Base-by-base conservation (phyloP, 2,329 filamentous ascomycete genomes). In the Neonectria neomacrospora region DNA sequence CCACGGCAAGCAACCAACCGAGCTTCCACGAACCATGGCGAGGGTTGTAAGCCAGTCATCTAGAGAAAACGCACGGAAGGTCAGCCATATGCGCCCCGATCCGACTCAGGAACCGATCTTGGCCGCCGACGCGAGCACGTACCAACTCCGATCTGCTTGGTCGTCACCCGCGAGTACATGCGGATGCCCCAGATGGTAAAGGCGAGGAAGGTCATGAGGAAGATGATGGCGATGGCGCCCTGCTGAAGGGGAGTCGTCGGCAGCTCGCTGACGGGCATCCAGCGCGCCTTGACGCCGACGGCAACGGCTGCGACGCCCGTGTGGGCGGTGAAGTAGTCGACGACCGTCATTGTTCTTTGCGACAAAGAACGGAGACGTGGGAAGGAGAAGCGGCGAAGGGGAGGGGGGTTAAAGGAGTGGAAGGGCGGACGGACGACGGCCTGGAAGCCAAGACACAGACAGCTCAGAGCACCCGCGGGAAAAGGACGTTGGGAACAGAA, bases 131-230 rank as follows among this genome's bases (percentile, higher is more conserved):
- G 3, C 16, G n/a, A 44, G 18, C 11, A 47, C 69, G 28, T 50
- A 71, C 69, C 68, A 23, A 63, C 34, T 11, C 69, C 65, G 3
- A 71, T 9, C 22, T 71, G 65, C 22, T 71, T 69, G 1, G 69
- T 55, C 10, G 48, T 60, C 2, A 57, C 60, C 9, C 69, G 58
- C n/a, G 67, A 63, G 50, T 69, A 68, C 37, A 71, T 66, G 2
- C 67, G 69, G 14, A 67, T 12, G 1, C 11, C 44, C 62, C 64
- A 68, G 26, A 66, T 22, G 10, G 42, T 39, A 45, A 71, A 67
- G 16, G 67, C 63, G 11, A 71, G 64, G 37, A 60, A 58, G 0
- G 61, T 64, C 58, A 69, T 58, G 4, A 68, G 23, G 14, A 69
- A 69, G 28, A 71, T 63, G 18, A 71, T 68, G 22, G 63, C 68